Percentiles rank a stretch among this genome's conserved stretches.
These are phyloP conservation scores for Scedosporium boydii DNA, from an alignment of 2,329 filamentous ascomycete genomes.

Conservation along the genomic window DNA sequence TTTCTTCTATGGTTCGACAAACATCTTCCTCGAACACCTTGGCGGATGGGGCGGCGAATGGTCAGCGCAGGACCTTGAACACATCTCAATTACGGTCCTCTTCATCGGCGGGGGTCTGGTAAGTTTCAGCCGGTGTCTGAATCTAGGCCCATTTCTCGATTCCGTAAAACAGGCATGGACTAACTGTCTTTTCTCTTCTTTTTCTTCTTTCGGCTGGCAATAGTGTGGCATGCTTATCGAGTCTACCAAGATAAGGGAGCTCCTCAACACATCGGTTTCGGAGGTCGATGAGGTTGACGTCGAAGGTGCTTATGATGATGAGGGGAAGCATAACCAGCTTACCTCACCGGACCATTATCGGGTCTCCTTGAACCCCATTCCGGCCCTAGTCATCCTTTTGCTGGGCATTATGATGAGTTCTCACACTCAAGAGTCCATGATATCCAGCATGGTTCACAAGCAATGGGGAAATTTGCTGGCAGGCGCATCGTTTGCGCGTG, in stretches of 20 bases:
- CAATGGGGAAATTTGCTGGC: conserved; percentile 86
- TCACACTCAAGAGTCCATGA: conserved; percentile 74
- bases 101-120: conserved; percentile 89
- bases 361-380: conserved; percentile 80
- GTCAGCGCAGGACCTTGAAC: conserved; percentile 75
- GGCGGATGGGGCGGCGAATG: conserved; percentile 61
- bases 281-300: conserved; percentile 29
- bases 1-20: conserved; percentile 79
- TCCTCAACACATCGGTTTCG: conserved; percentile 48
- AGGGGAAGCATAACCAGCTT: conserved; percentile 36
- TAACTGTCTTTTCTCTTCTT: background rate
- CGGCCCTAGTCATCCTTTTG: conserved; percentile 75
- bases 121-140: conserved; percentile 23
- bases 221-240: conserved; percentile 79
- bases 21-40: conserved; percentile 88
- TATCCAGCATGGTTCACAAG: conserved; percentile 84
- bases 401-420: conserved; percentile 93
- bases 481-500: conserved; percentile 69
- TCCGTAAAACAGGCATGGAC: background rate
- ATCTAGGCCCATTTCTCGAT: background rate
- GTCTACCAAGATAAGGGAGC: conserved; percentile 56
- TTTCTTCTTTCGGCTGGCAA: background rate
- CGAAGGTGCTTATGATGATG: conserved; percentile 26
- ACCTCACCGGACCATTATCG: conserved; percentile 55
- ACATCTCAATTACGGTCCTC: conserved; percentile 83